phyloP scores from a whole-genome alignment of 805 yeast species.

The Saturnispora ahearnii region DNA sequence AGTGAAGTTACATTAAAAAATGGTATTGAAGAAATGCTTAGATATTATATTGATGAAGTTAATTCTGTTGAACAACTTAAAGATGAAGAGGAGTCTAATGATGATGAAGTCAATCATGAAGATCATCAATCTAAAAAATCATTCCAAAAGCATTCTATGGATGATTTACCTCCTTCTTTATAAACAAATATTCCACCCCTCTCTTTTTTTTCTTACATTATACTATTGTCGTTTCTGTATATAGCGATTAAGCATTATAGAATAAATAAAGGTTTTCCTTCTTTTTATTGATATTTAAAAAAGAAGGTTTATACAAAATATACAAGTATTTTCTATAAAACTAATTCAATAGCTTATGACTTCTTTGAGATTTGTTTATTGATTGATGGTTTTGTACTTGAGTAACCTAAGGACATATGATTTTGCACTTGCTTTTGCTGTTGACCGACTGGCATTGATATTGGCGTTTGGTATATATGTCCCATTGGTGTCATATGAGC shows the following conservation, averaged over 20 bases:
- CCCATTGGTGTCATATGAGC: slow-evolving; percentile 1
- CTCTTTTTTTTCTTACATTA: not conserved
- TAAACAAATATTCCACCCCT: slow-evolving; percentile 10
- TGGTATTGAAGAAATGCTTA: slow-evolving; percentile 96
- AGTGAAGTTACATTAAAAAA: slow-evolving; percentile 87
- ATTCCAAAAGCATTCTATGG: slow-evolving; percentile 12
- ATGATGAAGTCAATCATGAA: slow-evolving; percentile 15
- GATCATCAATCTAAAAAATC: not conserved
- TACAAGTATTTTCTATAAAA: not conserved
- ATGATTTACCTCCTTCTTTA: slow-evolving; percentile 29
- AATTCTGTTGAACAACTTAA: slow-evolving; percentile 78
- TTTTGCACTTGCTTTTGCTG: not conserved
- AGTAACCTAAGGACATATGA: not conserved
- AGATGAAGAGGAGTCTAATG: slow-evolving; percentile 57
- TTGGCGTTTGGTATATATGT: not conserved
- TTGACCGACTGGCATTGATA: not conserved
- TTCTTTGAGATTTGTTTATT: not conserved
- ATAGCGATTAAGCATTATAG: too few species aligned
- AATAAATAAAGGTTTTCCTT: not conserved
- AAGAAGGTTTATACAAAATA: not conserved
- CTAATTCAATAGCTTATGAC: not conserved
- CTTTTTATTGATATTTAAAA: not conserved
- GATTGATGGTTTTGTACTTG: not conserved
- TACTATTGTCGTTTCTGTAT: too few species aligned
- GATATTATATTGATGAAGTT: slow-evolving; percentile 94